Base-by-base conservation (phyloP, 2,329 filamentous ascomycete species). In the Pseudovirgaria hyperparasitica region DNA sequence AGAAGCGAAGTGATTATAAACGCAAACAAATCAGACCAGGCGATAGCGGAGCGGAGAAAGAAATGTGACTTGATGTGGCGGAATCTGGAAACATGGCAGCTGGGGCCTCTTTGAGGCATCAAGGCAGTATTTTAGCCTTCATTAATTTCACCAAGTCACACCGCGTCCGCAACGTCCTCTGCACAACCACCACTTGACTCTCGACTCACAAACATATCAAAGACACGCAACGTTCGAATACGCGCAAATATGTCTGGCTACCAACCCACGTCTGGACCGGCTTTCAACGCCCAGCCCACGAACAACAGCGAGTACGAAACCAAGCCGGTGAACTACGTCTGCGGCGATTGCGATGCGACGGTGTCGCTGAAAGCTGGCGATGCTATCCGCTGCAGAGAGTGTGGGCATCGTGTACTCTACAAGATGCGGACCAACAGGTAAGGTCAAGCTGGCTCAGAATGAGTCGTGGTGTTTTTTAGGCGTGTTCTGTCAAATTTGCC, bases 391-490 rank as follows among this genome's bases (percentile, higher is more conserved):
- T 93, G 85, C 67, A 80, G 82, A 55, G 81, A 86, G 59, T 98
- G 90, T 55, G 90, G 90, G 6, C 90, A 93, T 48, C 76, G 90
- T 39, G 85, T 98, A 35, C 61, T 98, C 41, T 96, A 96, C 62
- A 98, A 98, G 72, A 82, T 94, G 71, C 65, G 90, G 50, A 98
- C 90, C 23, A 94, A 92, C 68, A 74, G 90, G 90, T 94, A 54
- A 58, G 78, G 61, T 33, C 8, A 9, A n/a, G n/a, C n/a, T n/a
- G n/a, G n/a, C n/a, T n/a, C n/a, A n/a, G n/a, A n/a, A n/a, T n/a
- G n/a, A n/a, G n/a, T n/a, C n/a, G n/a, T n/a, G n/a, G n/a, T n/a
- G n/a, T n/a, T n/a, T n/a, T n/a, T n/a, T n/a, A n/a, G n/a, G n/a
- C n/a, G n/a, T n/a, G n/a, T n/a, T n/a, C n/a, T n/a, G n/a, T n/a